These are phyloP conservation scores for Gonapodya sp. DNA, from an alignment of 192 early-diverging fungal genomes.

Conservation along the genomic window DNA sequence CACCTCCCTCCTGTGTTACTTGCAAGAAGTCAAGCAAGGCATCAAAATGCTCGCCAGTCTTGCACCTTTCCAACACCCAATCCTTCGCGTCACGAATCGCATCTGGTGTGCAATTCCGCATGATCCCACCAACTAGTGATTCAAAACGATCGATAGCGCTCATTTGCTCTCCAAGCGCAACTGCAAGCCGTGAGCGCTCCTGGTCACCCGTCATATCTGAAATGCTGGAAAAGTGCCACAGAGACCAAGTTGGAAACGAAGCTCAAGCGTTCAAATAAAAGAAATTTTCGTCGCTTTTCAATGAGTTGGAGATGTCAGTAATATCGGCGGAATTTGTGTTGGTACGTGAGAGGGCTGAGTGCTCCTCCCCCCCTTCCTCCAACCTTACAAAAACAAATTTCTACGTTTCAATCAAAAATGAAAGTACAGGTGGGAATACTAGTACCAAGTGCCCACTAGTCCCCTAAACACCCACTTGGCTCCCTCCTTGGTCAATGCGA, in stretches of 20 bases:
- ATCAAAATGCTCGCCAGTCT: not conserved
- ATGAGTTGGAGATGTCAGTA: no score
- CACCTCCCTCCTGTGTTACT: not conserved
- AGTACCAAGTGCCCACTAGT: slow-evolving; percentile 12
- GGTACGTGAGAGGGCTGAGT: no score
- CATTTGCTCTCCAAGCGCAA: not conserved
- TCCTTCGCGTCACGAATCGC: not conserved
- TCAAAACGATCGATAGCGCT: not conserved
- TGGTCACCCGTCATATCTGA: not conserved
- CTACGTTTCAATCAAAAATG: no score
- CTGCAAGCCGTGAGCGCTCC: not conserved
- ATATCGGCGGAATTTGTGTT: no score
- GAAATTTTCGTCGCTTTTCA: no score
- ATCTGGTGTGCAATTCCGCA: not conserved
- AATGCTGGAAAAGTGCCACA: no score
- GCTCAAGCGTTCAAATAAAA: no score
- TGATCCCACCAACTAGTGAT: not conserved
- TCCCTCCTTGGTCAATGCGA: slow-evolving; percentile 33
- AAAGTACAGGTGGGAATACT: no score
- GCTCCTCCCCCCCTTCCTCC: no score
- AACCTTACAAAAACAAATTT: no score
- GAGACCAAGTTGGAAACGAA: no score
- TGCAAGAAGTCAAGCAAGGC: not conserved
- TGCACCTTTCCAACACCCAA: not conserved
- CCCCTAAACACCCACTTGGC: slow-evolving; percentile 29